phyloP scores from a whole-genome alignment of 106 monocot species.

The Acanthochlamys bracteata region DNA sequence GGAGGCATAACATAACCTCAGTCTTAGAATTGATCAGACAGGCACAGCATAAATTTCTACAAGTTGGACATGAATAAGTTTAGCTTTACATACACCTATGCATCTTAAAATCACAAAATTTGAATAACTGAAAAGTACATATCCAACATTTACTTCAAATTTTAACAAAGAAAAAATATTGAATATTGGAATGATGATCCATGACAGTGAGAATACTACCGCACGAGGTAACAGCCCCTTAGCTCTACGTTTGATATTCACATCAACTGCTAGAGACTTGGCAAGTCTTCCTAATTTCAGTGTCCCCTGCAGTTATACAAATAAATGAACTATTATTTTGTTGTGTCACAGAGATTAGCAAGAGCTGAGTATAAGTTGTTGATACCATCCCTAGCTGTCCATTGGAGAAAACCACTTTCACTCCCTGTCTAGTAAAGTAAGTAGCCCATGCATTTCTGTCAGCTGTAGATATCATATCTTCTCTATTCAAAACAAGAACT shows the following conservation, averaged over 20 bases:
- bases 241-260: constrained; percentile 73
- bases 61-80: too few relatives aligned
- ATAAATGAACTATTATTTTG: constrained; percentile 3
- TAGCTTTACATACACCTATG: too few relatives aligned
- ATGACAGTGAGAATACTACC: constrained; percentile 27
- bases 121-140: too few relatives aligned
- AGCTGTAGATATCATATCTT: constrained; percentile 90
- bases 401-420: constrained; percentile 89
- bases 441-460: constrained; percentile 97
- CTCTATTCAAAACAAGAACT: constrained; percentile 92
- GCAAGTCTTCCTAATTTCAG: constrained; percentile 93
- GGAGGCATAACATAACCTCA: too few relatives aligned
- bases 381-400: constrained; percentile 90
- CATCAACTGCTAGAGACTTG: constrained; percentile 68
- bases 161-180: too few relatives aligned
- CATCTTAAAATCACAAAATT: too few relatives aligned
- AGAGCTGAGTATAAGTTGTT: too few relatives aligned
- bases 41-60: too few relatives aligned
- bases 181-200: not conserved
- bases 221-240: constrained; percentile 97
- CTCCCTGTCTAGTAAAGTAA: constrained; percentile 72
- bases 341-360: not conserved
- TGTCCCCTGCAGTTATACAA: constrained; percentile 46
- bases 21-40: too few relatives aligned
- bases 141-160: too few relatives aligned